Conservation (phyloP, 768 basidiomycete species). For the Tulasnella sp. region DNA sequence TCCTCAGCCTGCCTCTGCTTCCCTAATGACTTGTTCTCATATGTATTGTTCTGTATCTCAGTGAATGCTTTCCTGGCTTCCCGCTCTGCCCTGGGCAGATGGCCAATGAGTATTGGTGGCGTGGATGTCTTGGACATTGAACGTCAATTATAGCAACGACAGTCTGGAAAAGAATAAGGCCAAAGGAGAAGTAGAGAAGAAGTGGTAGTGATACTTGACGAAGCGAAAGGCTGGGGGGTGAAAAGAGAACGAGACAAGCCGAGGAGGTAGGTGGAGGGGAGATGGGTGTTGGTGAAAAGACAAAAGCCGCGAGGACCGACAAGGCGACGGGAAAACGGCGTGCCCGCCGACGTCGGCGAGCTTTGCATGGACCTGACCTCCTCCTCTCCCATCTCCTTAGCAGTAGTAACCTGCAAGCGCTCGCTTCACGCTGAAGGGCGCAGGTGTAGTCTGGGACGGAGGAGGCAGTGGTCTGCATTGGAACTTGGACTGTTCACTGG, state of each 20-base stretch:
- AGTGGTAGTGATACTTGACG: not conserved
- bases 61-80: slow-evolving; percentile 64
- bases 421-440: not conserved
- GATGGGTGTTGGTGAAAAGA: slow-evolving; percentile 1
- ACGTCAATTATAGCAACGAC: slow-evolving; percentile 1
- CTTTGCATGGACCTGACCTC: not conserved
- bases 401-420: not conserved
- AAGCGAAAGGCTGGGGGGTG: not conserved
- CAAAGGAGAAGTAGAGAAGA: not conserved
- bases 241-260: not conserved
- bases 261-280: not conserved
- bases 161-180: not conserved
- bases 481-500: not conserved
- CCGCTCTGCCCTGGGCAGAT: slow-evolving; percentile 70
- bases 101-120: slow-evolving; percentile 49
- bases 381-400: not conserved
- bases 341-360: not conserved
- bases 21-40: slow-evolving; percentile 83
- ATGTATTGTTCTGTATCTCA: slow-evolving; percentile 69
- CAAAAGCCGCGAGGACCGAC: slow-evolving; percentile 3
- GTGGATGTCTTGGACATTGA: slow-evolving; percentile 15
- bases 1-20: slow-evolving; percentile 80
- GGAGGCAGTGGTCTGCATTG: not conserved
- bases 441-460: not conserved
- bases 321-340: not conserved